Evolutionary conservation across 768 basidiomycete species (phyloP), one percentile per base, ranked within the genome.

Genomic region (Calvatia gigantea): DNA sequence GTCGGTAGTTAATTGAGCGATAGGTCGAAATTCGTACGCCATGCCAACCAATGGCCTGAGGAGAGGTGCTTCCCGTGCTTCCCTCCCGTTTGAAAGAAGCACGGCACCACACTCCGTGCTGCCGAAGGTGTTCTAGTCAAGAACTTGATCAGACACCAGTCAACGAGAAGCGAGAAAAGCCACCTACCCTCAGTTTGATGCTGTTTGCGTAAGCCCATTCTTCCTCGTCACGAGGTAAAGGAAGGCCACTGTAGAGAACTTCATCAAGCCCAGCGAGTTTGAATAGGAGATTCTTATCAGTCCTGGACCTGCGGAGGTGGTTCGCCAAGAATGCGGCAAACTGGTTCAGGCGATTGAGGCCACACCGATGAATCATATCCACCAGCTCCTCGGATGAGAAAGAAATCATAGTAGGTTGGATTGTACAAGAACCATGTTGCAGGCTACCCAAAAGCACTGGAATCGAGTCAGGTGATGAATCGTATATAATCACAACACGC

Each of bases 21-120:
- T 77, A 41, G 87, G 85, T 47, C 77, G 64, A 69, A 90, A 90
- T n/a, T 72, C 77, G 61, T 90, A 91, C 9, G 76, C 75, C 27
- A 82, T 82, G 38, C 82, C 81, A 28, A 82, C 77, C 23, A 89
- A 65, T 6, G 82, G 73, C 17, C 74, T 74, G 33, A 90, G 77
- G 53, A 82, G 71, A 32, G 73, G 73, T 54, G 77, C 77, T 55
- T 80, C 74, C 43, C 69, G 73, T 32, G 78, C 83, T 48, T 73
- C 69, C 35, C 78, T 80, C 35, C 83, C 84, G 47, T 47, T 23
- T 31, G 87, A 85, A 21, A 83, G 65, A 47, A 92, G 71, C 77
- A 87, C 86, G 0, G 80, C 85, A 39, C 87, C 88, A 57, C 86
- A 80, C 73, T 92, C 89, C 0, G 89, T 92, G 68, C 82, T 89